These are phyloP conservation scores for Colletotrichum salicis DNA, from an alignment of 2,329 filamentous ascomycete species.

Conservation along the genomic window DNA sequence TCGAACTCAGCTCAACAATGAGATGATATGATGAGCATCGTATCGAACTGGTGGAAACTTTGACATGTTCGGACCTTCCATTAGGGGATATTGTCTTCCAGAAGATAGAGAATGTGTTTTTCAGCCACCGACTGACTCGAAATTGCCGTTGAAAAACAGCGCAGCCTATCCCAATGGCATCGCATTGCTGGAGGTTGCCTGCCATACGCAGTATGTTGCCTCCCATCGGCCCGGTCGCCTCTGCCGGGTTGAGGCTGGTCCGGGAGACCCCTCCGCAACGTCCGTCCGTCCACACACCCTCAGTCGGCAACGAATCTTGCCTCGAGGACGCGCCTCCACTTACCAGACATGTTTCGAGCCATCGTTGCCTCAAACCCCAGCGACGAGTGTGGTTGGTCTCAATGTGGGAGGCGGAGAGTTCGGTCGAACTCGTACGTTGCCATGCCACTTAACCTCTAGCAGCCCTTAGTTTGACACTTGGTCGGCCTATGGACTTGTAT, in stretches of 20 bases:
- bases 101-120: background rate
- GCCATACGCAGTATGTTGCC: background rate
- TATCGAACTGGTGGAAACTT: background rate
- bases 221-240: constrained; percentile 9
- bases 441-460: constrained; percentile 10
- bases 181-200: background rate
- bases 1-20: constrained; percentile 6
- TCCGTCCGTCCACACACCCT: background rate
- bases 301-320: constrained; percentile 9
- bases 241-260: constrained; percentile 21
- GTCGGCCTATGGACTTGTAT: constrained; percentile 2
- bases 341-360: constrained; percentile 30
- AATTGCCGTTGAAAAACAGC: background rate
- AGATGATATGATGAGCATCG: constrained; percentile 12
- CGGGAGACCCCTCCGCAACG: constrained; percentile 13
- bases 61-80: background rate
- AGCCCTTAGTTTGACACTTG: background rate
- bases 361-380: constrained; percentile 26
- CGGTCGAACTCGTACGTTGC: constrained; percentile 27
- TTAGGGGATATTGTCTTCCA: background rate
- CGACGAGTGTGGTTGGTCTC: background rate
- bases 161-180: background rate
- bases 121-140: constrained; percentile 11
- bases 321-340: constrained; percentile 12
- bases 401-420: constrained; percentile 20